These are phyloP conservation scores for Nakaseomyces glabratus DNA, from an alignment of 1,139 yeast species.

Conservation along the genomic window DNA sequence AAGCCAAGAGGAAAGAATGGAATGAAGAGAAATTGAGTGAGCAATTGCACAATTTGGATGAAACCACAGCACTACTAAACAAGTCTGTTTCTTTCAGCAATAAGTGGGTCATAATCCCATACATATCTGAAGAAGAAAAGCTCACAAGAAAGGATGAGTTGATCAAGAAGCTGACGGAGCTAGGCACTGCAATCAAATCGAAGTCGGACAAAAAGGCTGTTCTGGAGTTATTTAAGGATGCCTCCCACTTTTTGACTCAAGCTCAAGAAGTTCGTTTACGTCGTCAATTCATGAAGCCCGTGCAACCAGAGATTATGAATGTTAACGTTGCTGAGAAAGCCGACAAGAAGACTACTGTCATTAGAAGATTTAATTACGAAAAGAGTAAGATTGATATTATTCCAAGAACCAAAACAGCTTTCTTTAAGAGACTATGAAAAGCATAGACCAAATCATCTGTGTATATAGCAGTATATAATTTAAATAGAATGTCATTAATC, in stretches of 20 bases:
- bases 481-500: not conserved
- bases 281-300: conserved; percentile 37
- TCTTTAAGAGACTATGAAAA: conserved; percentile 23
- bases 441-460: too few relatives aligned
- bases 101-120: conserved; percentile 32
- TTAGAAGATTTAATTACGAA: conserved; percentile 44
- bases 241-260: conserved; percentile 34
- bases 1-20: conserved; percentile 36
- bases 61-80: conserved; percentile 19
- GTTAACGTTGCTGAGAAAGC: conserved; percentile 27
- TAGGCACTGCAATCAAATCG: conserved; percentile 16
- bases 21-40: conserved; percentile 23
- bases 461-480: not conserved
- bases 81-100: conserved; percentile 34
- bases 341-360: conserved; percentile 32
- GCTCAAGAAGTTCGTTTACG: conserved; percentile 35
- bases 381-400: conserved; percentile 37
- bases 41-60: conserved; percentile 28
- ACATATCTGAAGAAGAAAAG: conserved; percentile 34
- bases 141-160: conserved; percentile 28
- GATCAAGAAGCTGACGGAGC: conserved; percentile 25
- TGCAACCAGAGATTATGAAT: conserved; percentile 31
- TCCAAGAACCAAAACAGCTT: conserved; percentile 34
- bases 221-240: conserved; percentile 30
- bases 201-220: conserved; percentile 31